Evolutionary conservation across 2,329 filamentous ascomycete genomes (phyloP).

Genomic region (Pseudopithomyces maydicus): DNA sequence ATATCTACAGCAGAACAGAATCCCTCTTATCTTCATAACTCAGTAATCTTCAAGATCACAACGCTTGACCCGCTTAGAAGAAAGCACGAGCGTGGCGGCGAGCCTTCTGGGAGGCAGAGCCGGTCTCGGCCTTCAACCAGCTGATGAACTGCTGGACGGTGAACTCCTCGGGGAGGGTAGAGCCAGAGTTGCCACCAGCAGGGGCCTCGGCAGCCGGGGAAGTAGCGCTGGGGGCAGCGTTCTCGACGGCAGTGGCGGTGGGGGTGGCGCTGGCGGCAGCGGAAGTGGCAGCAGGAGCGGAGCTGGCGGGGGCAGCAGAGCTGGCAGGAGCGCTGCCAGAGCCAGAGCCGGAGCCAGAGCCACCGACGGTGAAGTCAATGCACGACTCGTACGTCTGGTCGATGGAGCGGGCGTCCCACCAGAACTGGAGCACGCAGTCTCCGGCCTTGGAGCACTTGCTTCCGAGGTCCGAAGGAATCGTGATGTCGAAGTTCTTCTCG

Average conservation of each 20-base stretch:
- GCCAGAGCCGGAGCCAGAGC: conserved; percentile 32
- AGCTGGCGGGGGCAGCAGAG: conserved; percentile 13
- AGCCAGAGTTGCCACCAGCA: conserved; percentile 12
- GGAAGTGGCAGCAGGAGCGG: conserved; percentile 15
- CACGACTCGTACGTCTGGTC: conserved; percentile 68
- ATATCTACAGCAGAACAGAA: conserved; percentile 9
- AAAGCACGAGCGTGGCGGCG: conserved; percentile 38
- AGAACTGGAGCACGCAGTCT: conserved; percentile 65
- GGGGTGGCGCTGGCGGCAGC: conserved; percentile 18
- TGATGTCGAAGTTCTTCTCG: conserved; percentile 59
- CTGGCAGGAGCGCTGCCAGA: conserved; percentile 15
- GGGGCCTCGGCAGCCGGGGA: conserved; percentile 12
- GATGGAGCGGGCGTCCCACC: conserved; percentile 61
- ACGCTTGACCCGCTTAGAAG: conserved; percentile 5
- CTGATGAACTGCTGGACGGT: conserved; percentile 40
- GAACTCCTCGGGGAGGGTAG: conserved; percentile 34
- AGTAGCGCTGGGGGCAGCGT: conserved; percentile 13
- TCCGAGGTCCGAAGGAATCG: conserved; percentile 57
- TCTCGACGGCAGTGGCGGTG: conserved; percentile 14
- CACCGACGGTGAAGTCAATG: conserved; percentile 61
- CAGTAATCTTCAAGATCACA: neutral
- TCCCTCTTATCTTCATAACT: conserved; percentile 1
- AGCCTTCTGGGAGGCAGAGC: conserved; percentile 24
- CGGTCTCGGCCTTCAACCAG: conserved; percentile 36
- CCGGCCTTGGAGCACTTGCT: conserved; percentile 55